These are phyloP conservation scores for Pyricularia grisea DNA, from an alignment of 2,329 filamentous ascomycete species.

Conservation along the genomic window DNA sequence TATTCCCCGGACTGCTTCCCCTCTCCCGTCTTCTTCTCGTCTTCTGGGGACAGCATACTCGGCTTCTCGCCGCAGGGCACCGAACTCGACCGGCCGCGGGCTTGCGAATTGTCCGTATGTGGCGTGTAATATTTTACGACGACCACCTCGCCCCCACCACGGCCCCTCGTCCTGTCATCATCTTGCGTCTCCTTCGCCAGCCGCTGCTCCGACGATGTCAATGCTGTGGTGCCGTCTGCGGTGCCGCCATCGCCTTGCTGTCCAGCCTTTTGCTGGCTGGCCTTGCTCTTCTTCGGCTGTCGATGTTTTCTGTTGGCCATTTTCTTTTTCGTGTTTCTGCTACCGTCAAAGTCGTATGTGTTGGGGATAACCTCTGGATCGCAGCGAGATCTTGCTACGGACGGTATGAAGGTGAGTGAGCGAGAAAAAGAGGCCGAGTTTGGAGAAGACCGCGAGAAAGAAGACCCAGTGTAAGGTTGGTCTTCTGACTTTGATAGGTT, in stretches of 20 bases:
- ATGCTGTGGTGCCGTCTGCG: not conserved
- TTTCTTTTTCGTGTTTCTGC: not conserved
- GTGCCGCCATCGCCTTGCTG: not conserved
- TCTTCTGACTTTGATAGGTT: not conserved
- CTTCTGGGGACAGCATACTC: not conserved
- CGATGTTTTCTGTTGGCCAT: not conserved
- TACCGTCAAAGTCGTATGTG: not conserved
- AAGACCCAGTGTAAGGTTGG: not conserved
- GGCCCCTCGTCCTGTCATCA: no score
- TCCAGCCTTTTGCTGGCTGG: not conserved
- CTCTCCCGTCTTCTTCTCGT: not conserved
- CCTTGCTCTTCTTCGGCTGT: not conserved
- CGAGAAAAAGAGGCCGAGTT: not conserved
- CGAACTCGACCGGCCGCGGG: not conserved
- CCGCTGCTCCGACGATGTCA: not conserved
- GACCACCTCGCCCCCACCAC: not conserved
- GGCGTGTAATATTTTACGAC: not conserved
- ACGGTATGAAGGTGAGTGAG: not conserved
- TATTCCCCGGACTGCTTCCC: not conserved
- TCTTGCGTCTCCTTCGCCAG: not conserved
- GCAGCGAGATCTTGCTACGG: no score
- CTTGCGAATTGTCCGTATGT: not conserved
- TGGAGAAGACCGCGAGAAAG: not conserved
- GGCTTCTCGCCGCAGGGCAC: not conserved
- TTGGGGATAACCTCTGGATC: not conserved